A percentile compares a stretch with the other conserved stretches of the same genome.
These are phyloP conservation scores for Picochlorum sp. DNA, from an alignment of 139 green algal species.

Conservation along the genomic window DNA sequence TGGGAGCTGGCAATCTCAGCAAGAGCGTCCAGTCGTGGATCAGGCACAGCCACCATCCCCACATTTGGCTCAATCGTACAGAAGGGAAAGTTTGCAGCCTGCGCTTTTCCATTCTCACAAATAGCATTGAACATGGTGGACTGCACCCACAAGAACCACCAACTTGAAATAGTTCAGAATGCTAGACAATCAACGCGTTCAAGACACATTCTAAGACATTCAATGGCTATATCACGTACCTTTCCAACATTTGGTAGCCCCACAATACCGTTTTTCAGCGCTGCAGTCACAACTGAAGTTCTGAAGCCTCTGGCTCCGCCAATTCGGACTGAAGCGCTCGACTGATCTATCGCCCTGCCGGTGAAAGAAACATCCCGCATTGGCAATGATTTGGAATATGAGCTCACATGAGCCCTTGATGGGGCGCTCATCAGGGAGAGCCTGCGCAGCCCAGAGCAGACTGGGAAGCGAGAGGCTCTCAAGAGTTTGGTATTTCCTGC, in stretches of 20 bases:
- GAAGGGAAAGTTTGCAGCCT: conserved; percentile 97
- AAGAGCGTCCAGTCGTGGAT: conserved; percentile 35
- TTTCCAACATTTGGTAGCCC: conserved; percentile 98
- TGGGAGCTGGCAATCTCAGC: conserved; percentile 51
- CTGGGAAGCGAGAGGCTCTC: too few species aligned
- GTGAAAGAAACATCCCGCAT: too few species aligned
- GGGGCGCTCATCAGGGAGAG: too few species aligned
- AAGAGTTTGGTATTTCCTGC: too few species aligned
- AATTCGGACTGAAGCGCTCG: not conserved
- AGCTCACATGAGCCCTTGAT: too few species aligned
- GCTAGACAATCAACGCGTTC: too few species aligned
- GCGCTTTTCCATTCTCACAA: conserved; percentile 81
- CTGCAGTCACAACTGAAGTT: conserved; percentile 21
- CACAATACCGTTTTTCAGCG: conserved; percentile 85
- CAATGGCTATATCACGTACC: not conserved
- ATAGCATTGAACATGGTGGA: conserved; percentile 97
- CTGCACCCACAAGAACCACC: not conserved
- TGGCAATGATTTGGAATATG: too few species aligned
- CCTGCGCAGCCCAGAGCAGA: too few species aligned
- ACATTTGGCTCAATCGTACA: conserved; percentile 96
- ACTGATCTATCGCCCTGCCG: not conserved
- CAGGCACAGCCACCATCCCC: conserved; percentile 58
- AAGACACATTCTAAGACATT: too few species aligned
- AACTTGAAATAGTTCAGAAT: too few species aligned
- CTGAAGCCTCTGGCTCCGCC: conserved; percentile 14